These are phyloP conservation scores for Mycena filopes DNA, from an alignment of 768 basidiomycete genomes.

Conservation along the genomic window DNA sequence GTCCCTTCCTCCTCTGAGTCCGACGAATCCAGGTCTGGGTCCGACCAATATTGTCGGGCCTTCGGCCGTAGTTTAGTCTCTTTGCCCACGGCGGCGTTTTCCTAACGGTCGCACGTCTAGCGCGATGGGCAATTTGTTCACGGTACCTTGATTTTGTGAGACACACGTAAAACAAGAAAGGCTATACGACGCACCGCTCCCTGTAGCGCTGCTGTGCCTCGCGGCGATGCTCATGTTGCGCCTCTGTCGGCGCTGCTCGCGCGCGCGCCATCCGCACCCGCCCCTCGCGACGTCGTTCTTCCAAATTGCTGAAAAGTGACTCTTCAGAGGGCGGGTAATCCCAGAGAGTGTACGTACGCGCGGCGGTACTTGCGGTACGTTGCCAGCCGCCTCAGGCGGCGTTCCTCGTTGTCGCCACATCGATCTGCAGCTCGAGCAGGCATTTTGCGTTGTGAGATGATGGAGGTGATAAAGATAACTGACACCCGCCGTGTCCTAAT, in stretches of 20 bases:
- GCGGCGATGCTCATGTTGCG: not conserved
- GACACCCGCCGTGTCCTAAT: not conserved
- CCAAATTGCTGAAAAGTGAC: not conserved
- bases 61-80: not conserved
- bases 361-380: not conserved
- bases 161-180: no score
- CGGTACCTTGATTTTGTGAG: not conserved
- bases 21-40: not conserved
- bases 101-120: not conserved
- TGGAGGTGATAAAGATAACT: not conserved
- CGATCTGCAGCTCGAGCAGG: not conserved
- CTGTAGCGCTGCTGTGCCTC: not conserved
- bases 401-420: not conserved
- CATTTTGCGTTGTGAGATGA: not conserved
- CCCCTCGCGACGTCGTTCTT: not conserved
- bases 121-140: conserved; percentile 4
- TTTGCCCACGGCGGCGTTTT: not conserved
- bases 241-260: not conserved
- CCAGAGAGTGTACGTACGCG: not conserved
- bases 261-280: not conserved
- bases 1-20: not conserved
- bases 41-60: conserved; percentile 1
- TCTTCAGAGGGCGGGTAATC: no score
- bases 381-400: not conserved
- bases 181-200: not conserved